Evolutionary conservation across 2,329 filamentous ascomycete genomes (phyloP), one percentile per base, ranked within the genome.

Genomic region (Ceratocystis colombiana): DNA sequence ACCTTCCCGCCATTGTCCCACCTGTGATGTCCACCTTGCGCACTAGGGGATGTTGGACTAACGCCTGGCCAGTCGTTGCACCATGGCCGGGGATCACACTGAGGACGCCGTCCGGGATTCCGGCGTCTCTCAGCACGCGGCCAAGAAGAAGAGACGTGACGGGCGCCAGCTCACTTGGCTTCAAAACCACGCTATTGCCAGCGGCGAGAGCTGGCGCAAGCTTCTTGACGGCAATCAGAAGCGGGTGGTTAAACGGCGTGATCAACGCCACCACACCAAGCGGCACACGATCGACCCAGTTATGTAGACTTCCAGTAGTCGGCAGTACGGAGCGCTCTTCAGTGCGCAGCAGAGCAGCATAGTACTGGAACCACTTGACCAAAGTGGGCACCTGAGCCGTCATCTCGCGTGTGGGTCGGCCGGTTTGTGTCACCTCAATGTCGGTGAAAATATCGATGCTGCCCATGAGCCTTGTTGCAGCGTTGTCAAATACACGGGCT

Each of bases 21-120:
- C 89, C 89, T 0, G 89, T 93, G 70, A 94, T 93, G 0, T 86
- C 85, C 59, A 93, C 79, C 72, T 88, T 89, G 70, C 88, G 83
- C 33, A 93, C 82, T 59, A 83, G 81, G 66, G 84, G 79, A 74
- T 92, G 88, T 33, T 80, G 77, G 0, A 85, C 83, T 5, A 93
- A 78, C 0, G 85, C 83, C 2, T 82, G 80, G 15, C 89, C 88
- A 0, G 87, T 84, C 48, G 84, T 83, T n/a, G 79, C 77, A 1
- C 88, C 88, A 68, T 87, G 81, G 1, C 88, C 89, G 61, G 88
- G 88, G 30, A 91, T 71, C 66, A 91, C 80, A 73, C 90, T 91
- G 71, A 91, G 77, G 5, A 90, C 87, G 28, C 88, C 88, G 0
- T 87, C 82, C 1, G 88, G 88, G 71, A 91, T 90, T 0, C 88